Base-by-base conservation (phyloP, 2,329 filamentous ascomycete genomes). In the Cladosporium colombiae region DNA sequence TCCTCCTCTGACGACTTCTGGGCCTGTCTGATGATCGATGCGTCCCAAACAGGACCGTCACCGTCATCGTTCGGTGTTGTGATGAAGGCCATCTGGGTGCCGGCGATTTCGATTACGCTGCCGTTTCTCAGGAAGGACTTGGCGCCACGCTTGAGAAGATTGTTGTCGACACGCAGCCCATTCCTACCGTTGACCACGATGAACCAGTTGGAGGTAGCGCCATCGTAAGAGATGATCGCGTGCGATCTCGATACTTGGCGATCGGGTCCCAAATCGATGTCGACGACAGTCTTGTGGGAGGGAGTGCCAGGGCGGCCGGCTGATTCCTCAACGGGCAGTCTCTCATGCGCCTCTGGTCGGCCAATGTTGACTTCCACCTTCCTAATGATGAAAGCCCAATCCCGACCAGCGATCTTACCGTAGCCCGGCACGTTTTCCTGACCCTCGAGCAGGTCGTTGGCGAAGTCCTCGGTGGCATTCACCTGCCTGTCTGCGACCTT, bases 41-140 rank as follows among this genome's bases (percentile, higher is more conserved):
- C 76, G 65, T 77, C 76, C 73, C 88, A 80, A 29, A 87, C 84
- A 35, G 90, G 89, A 55, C 91, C 88, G 71, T 91, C 86, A 91
- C 84, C 74, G 90, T 93, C 72, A 81, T 86, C 25, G 84, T 84
- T 74, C 91, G 86, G 88, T 0, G 95, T 94, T n/a, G 96, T 86
- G 57, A 97, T 92, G 78, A 99, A 99, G 84, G 98, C 94, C 95
- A 99, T 99, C 81, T 99, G 94, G 0, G 95, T 91, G 62, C 91
- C 91, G 72, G 90, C 91, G 74, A 98, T 91, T 74, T 97, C 93
- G 66, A 99, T 89, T 52, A 98, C 92, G 76, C 94, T 89, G 66
- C 95, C 95, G 73, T 93, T 97, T 50, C 88, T 87, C 29, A 99
- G 84, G 33, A 86, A 81, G 37, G 87, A 85, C 40, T 87, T 84